phyloP scores from a whole-genome alignment of 495 filamentous ascomycete genomes.

The Acidomyces sp. region DNA sequence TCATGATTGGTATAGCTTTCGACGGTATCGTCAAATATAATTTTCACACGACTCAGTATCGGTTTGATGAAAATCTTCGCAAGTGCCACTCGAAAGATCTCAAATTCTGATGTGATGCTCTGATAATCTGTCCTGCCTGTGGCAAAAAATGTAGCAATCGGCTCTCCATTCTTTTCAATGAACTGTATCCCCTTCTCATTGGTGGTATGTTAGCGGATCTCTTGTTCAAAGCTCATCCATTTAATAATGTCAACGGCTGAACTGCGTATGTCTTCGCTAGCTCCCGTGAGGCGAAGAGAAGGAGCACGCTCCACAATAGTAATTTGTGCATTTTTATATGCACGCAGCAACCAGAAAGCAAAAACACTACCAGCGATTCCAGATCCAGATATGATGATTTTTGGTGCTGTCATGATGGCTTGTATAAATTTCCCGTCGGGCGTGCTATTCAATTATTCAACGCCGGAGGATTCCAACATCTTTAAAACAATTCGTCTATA shows the following conservation, averaged over 20 bases:
- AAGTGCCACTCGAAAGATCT: constrained; percentile 22
- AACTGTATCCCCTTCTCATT: constrained; percentile 18
- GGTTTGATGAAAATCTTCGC: constrained; percentile 19
- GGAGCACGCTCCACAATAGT: constrained; percentile 23
- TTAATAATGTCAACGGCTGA: constrained; percentile 19
- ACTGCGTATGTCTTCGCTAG: constrained; percentile 22
- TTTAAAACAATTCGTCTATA: no score
- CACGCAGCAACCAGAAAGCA: constrained; percentile 16
- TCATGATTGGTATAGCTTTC: constrained; percentile 6
- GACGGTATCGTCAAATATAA: constrained; percentile 21
- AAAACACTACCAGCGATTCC: constrained; percentile 17
- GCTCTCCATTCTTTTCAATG: constrained; percentile 12
- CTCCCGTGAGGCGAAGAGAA: constrained; percentile 17
- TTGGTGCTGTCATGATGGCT: constrained; percentile 13
- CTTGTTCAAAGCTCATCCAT: constrained; percentile 17
- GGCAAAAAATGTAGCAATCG: constrained; percentile 13
- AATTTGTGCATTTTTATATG: constrained; percentile 11
- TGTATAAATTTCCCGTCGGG: no score
- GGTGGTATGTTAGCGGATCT: constrained; percentile 16
- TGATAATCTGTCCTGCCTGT: constrained; percentile 10
- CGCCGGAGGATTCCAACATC: no score
- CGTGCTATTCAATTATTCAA: no score
- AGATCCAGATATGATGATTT: constrained; percentile 17
- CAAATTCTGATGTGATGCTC: constrained; percentile 17
- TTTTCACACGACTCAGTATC: constrained; percentile 3